These are phyloP conservation scores for Kodamaea ohmeri DNA, from an alignment of 1,139 yeast species.

Conservation along the genomic window DNA sequence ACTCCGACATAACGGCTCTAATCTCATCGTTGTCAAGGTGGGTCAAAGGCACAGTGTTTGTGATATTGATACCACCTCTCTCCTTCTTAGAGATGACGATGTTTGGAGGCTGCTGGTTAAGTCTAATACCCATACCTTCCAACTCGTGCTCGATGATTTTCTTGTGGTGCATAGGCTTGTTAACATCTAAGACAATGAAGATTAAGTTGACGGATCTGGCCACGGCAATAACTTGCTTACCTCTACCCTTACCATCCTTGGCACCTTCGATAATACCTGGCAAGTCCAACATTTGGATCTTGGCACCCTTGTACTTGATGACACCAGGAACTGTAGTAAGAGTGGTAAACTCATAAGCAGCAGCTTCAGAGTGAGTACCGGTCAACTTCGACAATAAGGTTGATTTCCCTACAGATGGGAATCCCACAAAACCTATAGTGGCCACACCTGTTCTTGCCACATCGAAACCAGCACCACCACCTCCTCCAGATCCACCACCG, in stretches of 20 bases:
- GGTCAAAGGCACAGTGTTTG: constrained; percentile 89
- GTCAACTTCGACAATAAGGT: constrained; percentile 84
- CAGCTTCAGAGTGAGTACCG: constrained; percentile 95
- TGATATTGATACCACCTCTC: constrained; percentile 90
- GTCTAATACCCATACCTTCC: constrained; percentile 95
- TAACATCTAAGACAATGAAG: constrained; percentile 91
- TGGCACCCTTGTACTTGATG: constrained; percentile 93
- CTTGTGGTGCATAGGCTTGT: constrained; percentile 92
- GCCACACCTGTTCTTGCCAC: constrained; percentile 98
- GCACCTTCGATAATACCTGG: constrained; percentile 99
- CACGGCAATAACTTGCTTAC: constrained; percentile 97
- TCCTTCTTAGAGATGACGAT: constrained; percentile 89
- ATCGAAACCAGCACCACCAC: constrained; percentile 90
- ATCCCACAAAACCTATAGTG: constrained; percentile 94
- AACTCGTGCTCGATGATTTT: constrained; percentile 89
- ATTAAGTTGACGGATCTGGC: constrained; percentile 93
- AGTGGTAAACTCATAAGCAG: constrained; percentile 96
- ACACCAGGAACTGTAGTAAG: constrained; percentile 97
- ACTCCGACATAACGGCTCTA: constrained; percentile 93
- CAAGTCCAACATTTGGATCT: constrained; percentile 94
- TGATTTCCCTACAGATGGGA: constrained; percentile 97
- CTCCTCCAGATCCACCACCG: constrained; percentile 76
- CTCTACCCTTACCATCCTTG: constrained; percentile 98
- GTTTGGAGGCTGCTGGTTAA: constrained; percentile 90
- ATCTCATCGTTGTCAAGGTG: constrained; percentile 90